phyloP scores from a whole-genome alignment of 2,329 filamentous ascomycete genomes.

The Talaromyces sp. region DNA sequence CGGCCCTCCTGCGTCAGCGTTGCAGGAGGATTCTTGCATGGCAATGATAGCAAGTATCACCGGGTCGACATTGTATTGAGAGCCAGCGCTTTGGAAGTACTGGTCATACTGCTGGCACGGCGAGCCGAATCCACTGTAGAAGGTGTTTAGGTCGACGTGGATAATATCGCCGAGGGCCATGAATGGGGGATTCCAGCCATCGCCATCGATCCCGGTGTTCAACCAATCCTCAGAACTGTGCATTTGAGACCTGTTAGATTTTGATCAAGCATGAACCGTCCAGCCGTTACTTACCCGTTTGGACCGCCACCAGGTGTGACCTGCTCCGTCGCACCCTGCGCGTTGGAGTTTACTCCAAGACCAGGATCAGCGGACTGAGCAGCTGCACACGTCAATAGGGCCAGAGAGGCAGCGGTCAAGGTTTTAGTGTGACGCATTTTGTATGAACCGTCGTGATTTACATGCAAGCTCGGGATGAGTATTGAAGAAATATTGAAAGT shows the following conservation, averaged over 20 bases:
- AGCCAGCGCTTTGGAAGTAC: slow-evolving; percentile 32
- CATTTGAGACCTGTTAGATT: background rate
- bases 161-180: slow-evolving; percentile 24
- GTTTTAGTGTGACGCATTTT: slow-evolving; percentile 5
- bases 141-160: slow-evolving; percentile 21
- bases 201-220: slow-evolving; percentile 11
- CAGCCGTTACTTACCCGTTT: slow-evolving; percentile 5
- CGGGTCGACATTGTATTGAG: slow-evolving; percentile 33
- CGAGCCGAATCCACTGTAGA: slow-evolving; percentile 21
- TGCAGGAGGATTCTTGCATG: slow-evolving; percentile 39
- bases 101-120: slow-evolving; percentile 31
- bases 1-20: slow-evolving; percentile 32
- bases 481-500: background rate
- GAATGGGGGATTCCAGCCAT: slow-evolving; percentile 36
- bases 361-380: slow-evolving; percentile 14
- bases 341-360: slow-evolving; percentile 13
- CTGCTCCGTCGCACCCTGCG: slow-evolving; percentile 12
- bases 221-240: slow-evolving; percentile 14
- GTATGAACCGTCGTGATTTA: background rate
- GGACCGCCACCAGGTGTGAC: slow-evolving; percentile 13
- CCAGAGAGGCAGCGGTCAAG: slow-evolving; percentile 3
- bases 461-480: background rate
- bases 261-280: background rate
- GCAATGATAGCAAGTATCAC: slow-evolving; percentile 37
- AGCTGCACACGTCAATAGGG: slow-evolving; percentile 6